A percentile compares a stretch with the other conserved stretches of the same genome.
Evolutionary conservation across 1,284 basidiomycete genomes (phyloP).

Genomic region (Heterobasidion occidentale): DNA sequence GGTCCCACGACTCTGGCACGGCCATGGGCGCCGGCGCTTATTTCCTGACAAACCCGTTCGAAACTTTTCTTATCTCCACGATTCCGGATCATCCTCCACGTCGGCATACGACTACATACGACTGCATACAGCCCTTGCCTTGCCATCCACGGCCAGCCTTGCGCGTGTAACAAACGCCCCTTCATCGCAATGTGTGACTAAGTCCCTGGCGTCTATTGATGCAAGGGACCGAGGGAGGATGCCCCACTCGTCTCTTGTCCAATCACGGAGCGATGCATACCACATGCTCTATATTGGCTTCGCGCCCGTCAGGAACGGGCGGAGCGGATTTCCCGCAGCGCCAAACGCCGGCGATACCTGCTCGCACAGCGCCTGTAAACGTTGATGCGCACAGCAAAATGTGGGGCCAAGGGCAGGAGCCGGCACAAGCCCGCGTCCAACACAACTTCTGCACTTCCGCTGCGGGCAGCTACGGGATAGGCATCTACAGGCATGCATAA

Average conservation of each 20-base stretch:
- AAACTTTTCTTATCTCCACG: neutral
- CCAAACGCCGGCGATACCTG: neutral
- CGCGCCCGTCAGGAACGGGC: neutral
- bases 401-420: too few relatives aligned
- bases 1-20: neutral
- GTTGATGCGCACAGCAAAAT: too few relatives aligned
- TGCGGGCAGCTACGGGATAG: too few relatives aligned
- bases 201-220: neutral
- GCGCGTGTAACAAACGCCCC: neutral
- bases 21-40: neutral
- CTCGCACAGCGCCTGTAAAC: neutral
- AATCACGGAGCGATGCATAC: neutral
- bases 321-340: neutral
- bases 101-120: neutral
- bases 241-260: neutral
- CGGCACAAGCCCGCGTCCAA: too few relatives aligned
- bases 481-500: too few relatives aligned
- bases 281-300: neutral
- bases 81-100: neutral
- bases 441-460: too few relatives aligned
- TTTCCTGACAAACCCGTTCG: neutral
- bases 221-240: neutral
- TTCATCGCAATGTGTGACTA: neutral
- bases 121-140: too few relatives aligned
- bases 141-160: too few relatives aligned